A percentile compares a stretch with the other conserved stretches of the same genome.
phyloP scores from a whole-genome alignment of 1,284 basidiomycete species.

The Cryptococcus wingfieldii region DNA sequence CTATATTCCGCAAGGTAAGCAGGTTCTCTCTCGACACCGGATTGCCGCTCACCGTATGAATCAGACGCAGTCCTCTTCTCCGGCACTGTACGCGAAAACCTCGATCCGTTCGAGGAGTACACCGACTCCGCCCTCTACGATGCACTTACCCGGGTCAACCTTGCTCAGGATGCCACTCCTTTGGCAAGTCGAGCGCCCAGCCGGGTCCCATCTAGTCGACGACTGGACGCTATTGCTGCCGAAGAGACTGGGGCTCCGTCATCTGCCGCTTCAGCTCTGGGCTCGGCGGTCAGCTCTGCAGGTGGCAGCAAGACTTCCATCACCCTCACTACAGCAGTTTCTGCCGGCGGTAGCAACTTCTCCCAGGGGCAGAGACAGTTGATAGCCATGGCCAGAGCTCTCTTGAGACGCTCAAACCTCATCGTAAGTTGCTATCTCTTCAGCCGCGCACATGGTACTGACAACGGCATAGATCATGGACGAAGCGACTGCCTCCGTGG shows the following conservation, averaged over 20 bases:
- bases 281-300: constrained; percentile 6
- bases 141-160: constrained; percentile 47
- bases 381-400: constrained; percentile 63
- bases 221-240: constrained; percentile 19
- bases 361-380: constrained; percentile 80
- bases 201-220: constrained; percentile 17
- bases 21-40: neutral
- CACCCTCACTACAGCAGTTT: constrained; percentile 66
- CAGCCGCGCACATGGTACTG: neutral
- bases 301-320: constrained; percentile 56
- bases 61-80: constrained; percentile 74
- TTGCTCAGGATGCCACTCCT: constrained; percentile 19
- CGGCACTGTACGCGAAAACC: constrained; percentile 76
- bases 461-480: constrained; percentile 58
- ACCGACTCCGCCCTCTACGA: constrained; percentile 68
- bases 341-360: constrained; percentile 75
- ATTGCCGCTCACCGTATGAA: neutral
- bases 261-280: constrained; percentile 2
- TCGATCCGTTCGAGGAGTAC: constrained; percentile 83
- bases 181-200: constrained; percentile 15
- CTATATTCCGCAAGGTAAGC: constrained; percentile 50
- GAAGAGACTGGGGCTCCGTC: constrained; percentile 7
- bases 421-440: constrained; percentile 48
- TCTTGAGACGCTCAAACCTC: constrained; percentile 68
- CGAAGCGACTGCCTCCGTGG: constrained; percentile 76